Percentiles rank a stretch among this genome's conserved stretches.
Conservation (phyloP, 106 monocot species). For the Triglochin maritima region DNA sequence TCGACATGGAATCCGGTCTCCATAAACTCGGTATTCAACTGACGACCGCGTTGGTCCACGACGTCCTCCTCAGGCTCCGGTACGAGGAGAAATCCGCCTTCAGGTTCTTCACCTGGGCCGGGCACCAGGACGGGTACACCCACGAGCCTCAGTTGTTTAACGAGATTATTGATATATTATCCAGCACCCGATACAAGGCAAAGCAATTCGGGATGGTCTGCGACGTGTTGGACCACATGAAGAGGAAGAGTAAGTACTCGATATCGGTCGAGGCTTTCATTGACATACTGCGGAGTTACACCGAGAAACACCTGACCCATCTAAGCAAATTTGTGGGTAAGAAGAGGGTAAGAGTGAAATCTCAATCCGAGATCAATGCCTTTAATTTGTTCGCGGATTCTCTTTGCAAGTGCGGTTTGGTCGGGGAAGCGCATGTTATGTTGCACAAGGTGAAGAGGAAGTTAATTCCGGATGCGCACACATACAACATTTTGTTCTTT, state of each 20-base stretch:
- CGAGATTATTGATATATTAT: slow-evolving; percentile 76
- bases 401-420: slow-evolving; percentile 75
- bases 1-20: slow-evolving; percentile 40
- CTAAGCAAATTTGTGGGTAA: slow-evolving; percentile 68
- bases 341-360: slow-evolving; percentile 53
- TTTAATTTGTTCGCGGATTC: slow-evolving; percentile 78
- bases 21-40: slow-evolving; percentile 31
- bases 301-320: slow-evolving; percentile 68
- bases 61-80: slow-evolving; percentile 41
- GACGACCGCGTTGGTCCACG: slow-evolving; percentile 49
- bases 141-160: slow-evolving; percentile 57
- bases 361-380: slow-evolving; percentile 58
- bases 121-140: slow-evolving; percentile 38
- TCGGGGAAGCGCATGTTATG: slow-evolving; percentile 49
- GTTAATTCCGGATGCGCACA: slow-evolving; percentile 51
- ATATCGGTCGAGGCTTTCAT: slow-evolving; percentile 47
- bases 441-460: slow-evolving; percentile 61
- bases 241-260: slow-evolving; percentile 33
- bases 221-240: slow-evolving; percentile 77
- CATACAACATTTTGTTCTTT: slow-evolving; percentile 83
- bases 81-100: slow-evolving; percentile 88
- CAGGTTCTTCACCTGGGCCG: slow-evolving; percentile 91
- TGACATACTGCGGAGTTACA: slow-evolving; percentile 33
- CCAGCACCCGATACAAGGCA: slow-evolving; percentile 65
- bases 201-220: slow-evolving; percentile 76